These are phyloP conservation scores for Aureobasidium sp. DNA, from an alignment of 2,329 filamentous ascomycete genomes.

Conservation along the genomic window DNA sequence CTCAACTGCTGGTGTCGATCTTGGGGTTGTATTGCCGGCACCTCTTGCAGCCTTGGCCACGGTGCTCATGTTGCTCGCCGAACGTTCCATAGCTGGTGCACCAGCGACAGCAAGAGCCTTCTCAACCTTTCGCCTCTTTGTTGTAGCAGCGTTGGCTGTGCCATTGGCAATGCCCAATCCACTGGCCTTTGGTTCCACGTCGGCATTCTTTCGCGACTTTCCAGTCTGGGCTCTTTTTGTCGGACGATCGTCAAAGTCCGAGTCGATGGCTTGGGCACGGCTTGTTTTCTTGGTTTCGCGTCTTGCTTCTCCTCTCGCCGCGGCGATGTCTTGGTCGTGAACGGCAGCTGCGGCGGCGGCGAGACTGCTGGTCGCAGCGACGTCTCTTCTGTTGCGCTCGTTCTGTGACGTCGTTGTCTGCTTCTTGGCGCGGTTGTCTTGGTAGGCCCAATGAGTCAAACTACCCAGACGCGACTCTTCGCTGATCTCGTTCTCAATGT, in stretches of 20 bases:
- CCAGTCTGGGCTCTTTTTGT: slow-evolving; percentile 53
- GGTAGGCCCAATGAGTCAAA: slow-evolving; percentile 89
- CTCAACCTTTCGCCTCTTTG: slow-evolving; percentile 76
- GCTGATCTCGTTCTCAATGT: slow-evolving; percentile 81
- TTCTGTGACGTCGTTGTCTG: slow-evolving; percentile 44
- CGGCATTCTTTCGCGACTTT: slow-evolving; percentile 55
- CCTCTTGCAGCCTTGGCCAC: slow-evolving; percentile 32
- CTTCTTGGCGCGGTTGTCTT: slow-evolving; percentile 60
- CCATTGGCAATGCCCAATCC: slow-evolving; percentile 53
- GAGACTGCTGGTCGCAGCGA: slow-evolving; percentile 61
- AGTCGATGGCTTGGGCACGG: slow-evolving; percentile 59
- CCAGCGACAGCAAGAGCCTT: slow-evolving; percentile 39
- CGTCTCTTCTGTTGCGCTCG: slow-evolving; percentile 70
- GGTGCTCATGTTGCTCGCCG: slow-evolving; percentile 44
- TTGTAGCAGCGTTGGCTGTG: slow-evolving; percentile 41
- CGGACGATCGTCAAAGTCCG: slow-evolving; percentile 65
- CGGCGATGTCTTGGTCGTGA: slow-evolving; percentile 73
- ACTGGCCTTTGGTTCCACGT: slow-evolving; percentile 35
- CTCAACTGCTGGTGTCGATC: slow-evolving; percentile 59
- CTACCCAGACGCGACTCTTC: slow-evolving; percentile 92
- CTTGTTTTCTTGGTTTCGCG: slow-evolving; percentile 63
- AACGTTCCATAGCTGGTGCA: slow-evolving; percentile 52
- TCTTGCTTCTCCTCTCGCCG: slow-evolving; percentile 69
- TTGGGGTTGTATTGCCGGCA: slow-evolving; percentile 47
- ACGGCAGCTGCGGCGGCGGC: slow-evolving; percentile 63